A percentile compares a stretch with the other conserved stretches of the same genome.
Conservation (phyloP, 768 basidiomycete species). For the Leccinum boreale region DNA sequence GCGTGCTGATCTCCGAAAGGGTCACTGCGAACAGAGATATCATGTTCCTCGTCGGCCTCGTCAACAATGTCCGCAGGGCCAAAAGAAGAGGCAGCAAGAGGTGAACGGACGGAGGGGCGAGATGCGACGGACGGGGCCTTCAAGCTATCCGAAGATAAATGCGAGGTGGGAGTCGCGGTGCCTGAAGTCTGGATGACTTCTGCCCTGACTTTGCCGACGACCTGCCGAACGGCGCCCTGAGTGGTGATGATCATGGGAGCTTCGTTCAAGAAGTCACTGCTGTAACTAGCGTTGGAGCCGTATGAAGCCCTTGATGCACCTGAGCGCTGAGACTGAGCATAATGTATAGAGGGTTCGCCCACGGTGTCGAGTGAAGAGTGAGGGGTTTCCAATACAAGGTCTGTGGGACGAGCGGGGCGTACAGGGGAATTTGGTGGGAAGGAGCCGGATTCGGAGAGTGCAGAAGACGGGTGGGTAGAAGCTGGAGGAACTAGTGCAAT, state of each 20-base stretch:
- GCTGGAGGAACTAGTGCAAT: slow-evolving; percentile 75
- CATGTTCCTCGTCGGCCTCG: slow-evolving; percentile 40
- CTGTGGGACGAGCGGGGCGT: slow-evolving; percentile 57
- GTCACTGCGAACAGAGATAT: slow-evolving; percentile 33
- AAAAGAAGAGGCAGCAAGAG: slow-evolving; percentile 68
- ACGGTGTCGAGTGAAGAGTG: slow-evolving; percentile 55
- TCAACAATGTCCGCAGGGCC: slow-evolving; percentile 61
- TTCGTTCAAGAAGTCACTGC: slow-evolving; percentile 78
- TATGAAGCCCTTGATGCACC: slow-evolving; percentile 62
- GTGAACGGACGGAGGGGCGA: slow-evolving; percentile 55
- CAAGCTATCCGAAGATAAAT: slow-evolving; percentile 35
- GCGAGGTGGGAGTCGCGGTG: slow-evolving; percentile 27
- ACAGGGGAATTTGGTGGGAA: slow-evolving; percentile 38
- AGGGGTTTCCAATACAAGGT: slow-evolving; percentile 60
- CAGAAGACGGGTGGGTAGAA: slow-evolving; percentile 33
- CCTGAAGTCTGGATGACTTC: slow-evolving; percentile 69
- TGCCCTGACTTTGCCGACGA: slow-evolving; percentile 74
- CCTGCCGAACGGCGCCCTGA: slow-evolving; percentile 61
- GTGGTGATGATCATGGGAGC: slow-evolving; percentile 78
- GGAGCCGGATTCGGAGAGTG: slow-evolving; percentile 30
- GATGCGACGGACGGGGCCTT: slow-evolving; percentile 37
- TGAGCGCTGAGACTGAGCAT: slow-evolving; percentile 51
- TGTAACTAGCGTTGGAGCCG: slow-evolving; percentile 70
- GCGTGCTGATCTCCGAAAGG: slow-evolving; percentile 64
- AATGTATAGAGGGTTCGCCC: slow-evolving; percentile 32